These are phyloP conservation scores for Laburnicola sp. DNA, from an alignment of 2,329 filamentous ascomycete species.

Conservation along the genomic window DNA sequence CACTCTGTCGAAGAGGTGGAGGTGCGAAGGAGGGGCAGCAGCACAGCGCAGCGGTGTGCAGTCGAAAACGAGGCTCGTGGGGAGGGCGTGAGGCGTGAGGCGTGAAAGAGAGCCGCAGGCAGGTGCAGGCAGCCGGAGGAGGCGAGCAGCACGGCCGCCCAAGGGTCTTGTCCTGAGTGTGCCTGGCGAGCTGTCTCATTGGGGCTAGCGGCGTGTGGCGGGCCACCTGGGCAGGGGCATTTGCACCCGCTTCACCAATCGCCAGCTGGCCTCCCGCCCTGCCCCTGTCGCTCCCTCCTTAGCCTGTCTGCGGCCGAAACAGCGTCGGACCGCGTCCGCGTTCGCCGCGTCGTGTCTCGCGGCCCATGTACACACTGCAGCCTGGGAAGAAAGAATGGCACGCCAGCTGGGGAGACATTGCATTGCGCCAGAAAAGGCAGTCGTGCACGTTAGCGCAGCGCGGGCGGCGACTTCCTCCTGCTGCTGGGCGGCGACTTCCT, in stretches of 20 bases:
- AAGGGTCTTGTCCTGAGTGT: conserved; percentile 4
- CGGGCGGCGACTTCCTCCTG: too few species aligned
- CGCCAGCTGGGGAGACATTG: too few species aligned
- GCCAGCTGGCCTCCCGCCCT: neutral
- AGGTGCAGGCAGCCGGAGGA: conserved; percentile 6
- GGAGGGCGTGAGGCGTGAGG: conserved; percentile 33
- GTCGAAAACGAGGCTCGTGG: conserved; percentile 36
- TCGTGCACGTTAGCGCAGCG: too few species aligned
- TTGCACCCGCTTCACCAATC: neutral
- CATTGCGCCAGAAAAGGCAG: too few species aligned
- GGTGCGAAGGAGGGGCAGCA: conserved; percentile 40
- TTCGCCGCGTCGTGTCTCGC: neutral
- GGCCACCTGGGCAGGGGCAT: neutral
- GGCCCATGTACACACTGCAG: neutral
- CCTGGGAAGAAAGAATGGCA: too few species aligned
- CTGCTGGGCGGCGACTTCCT: too few species aligned
- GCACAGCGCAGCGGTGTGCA: conserved; percentile 44
- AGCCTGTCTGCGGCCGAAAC: conserved; percentile 1
- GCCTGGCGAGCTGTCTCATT: too few species aligned
- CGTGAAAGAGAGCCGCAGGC: conserved; percentile 24
- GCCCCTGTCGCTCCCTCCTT: neutral
- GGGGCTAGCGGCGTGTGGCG: conserved; percentile 1
- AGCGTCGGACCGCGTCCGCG: conserved; percentile 1
- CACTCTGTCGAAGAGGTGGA: conserved; percentile 45
- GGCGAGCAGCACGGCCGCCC: conserved; percentile 2